A percentile compares a stretch with the other conserved stretches of the same genome.
These are phyloP conservation scores for Aphanomyces invadans DNA, from an alignment of 352 stramenopile species.

Conservation along the genomic window DNA sequence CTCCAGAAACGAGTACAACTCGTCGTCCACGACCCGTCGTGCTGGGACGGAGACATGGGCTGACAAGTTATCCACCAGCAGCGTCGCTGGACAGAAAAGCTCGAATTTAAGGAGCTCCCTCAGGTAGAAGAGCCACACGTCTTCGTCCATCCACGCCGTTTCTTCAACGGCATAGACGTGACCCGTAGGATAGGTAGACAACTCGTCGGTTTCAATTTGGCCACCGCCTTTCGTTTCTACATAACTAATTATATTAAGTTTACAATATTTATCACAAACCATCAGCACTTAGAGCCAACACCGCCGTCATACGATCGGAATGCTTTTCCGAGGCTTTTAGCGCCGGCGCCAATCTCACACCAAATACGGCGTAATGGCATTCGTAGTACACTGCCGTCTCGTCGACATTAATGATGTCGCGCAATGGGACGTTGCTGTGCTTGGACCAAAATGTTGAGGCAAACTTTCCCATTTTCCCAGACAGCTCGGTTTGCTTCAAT, in stretches of 20 bases:
- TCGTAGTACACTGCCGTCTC: constrained; percentile 27
- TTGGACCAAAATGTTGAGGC: neutral
- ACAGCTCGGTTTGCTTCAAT: neutral
- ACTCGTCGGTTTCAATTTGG: constrained; percentile 6
- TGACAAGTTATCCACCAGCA: constrained; percentile 2
- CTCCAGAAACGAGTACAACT: neutral
- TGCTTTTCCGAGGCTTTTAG: neutral
- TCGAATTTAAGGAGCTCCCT: constrained; percentile 3
- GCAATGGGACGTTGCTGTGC: neutral
- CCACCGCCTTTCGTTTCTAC: constrained; percentile 14
- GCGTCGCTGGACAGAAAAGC: neutral
- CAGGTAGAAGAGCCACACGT: neutral
- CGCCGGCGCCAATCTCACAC: constrained; percentile 4
- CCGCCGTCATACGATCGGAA: neutral
- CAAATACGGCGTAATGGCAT: constrained; percentile 19
- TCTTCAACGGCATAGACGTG: constrained; percentile 14
- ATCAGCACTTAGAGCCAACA: neutral
- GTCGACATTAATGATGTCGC: constrained; percentile 24
- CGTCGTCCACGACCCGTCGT: neutral
- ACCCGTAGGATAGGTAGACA: neutral
- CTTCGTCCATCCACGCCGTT: constrained; percentile 13
- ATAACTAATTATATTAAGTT: neutral
- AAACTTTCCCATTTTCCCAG: neutral
- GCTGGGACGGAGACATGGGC: neutral
- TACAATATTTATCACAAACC: neutral